Evolutionary conservation across 2,329 filamentous ascomycete species (phyloP), one percentile per base, ranked within the genome.

Genomic region (Xylaria sp.): DNA sequence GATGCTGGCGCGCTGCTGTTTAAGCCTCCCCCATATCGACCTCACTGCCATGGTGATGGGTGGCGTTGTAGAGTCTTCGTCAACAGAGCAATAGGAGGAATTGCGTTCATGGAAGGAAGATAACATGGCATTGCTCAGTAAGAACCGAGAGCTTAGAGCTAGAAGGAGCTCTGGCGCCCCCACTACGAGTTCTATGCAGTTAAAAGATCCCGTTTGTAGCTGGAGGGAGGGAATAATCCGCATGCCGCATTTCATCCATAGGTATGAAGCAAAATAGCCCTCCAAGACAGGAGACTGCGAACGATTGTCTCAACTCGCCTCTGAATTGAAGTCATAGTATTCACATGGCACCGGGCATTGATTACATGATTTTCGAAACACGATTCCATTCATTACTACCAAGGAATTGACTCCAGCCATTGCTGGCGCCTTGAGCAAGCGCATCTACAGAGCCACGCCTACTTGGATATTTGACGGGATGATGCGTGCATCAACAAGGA

Each of bases 21-120:
- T 67, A 52, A 65, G 34, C 47, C 72, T 73, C 18, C 70, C 61
- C 77, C 76, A 79, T 66, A 73, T 63, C 54, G 75, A 72, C 48
- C 64, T 58, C 53, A 68, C 59, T 58, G 73, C 68, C 76, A 78
- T 78, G 56, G 56, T 54, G 58, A 54, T 46, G 23, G 42, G 44
- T 30, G 53, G 35, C 11, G 50, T 10, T 44, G 11, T 34, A 35
- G 2, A 23, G 19, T 51, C 23, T 56, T 42, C 35, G 55, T 52
- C 6, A 5, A 11, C 19, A 50, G 3, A 5, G 50, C 11, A 49
- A 10, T 23, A n/a, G 6, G 11, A 30, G 8, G 37, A 13, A 42
- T 42, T 42, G 9, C 37, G 11, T 13, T 10, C 11, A 42, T 42
- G 8, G 11, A 30, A 30, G 23, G 23, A 30, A 5, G 23, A 30